Evolutionary conservation across 768 basidiomycete genomes (phyloP).

Genomic region (Pleurotus cornucopiae): DNA sequence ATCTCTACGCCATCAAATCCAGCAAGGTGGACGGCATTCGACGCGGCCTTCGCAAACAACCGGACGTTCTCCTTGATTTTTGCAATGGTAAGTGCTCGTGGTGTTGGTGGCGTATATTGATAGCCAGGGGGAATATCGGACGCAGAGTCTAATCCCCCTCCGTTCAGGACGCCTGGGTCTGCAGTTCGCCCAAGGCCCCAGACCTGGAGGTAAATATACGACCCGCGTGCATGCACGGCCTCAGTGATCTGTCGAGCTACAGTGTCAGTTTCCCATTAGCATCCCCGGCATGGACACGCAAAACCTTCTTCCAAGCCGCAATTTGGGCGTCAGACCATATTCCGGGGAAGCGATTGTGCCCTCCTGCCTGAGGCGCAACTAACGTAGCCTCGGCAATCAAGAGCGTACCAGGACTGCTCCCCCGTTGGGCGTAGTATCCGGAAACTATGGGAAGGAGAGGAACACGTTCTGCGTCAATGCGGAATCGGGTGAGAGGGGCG

Average conservation of each 20-base stretch:
- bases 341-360: slow-evolving; percentile 54
- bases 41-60: slow-evolving; percentile 38
- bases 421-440: slow-evolving; percentile 47
- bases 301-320: slow-evolving; percentile 49
- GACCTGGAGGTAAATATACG: slow-evolving; percentile 50
- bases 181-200: slow-evolving; percentile 53
- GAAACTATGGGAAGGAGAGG: slow-evolving; percentile 24
- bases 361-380: slow-evolving; percentile 46
- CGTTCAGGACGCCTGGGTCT: slow-evolving; percentile 23
- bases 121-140: slow-evolving; percentile 21
- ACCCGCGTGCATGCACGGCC: slow-evolving; percentile 47
- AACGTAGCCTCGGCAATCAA: slow-evolving; percentile 55
- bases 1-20: slow-evolving; percentile 60
- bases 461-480: too few relatives aligned
- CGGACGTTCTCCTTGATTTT: slow-evolving; percentile 34
- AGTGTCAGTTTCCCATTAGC: neutral
- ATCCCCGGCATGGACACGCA: slow-evolving; percentile 9
- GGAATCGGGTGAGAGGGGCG: too few relatives aligned
- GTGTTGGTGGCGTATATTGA: slow-evolving; percentile 7
- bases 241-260: slow-evolving; percentile 40
- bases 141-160: slow-evolving; percentile 29
- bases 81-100: slow-evolving; percentile 27
- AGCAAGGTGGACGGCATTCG: slow-evolving; percentile 33
- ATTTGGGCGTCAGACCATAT: slow-evolving; percentile 33
- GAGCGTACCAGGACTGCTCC: slow-evolving; percentile 43